Conservation (phyloP, 2,329 filamentous ascomycete genomes). For the Calonectria honghensis region DNA sequence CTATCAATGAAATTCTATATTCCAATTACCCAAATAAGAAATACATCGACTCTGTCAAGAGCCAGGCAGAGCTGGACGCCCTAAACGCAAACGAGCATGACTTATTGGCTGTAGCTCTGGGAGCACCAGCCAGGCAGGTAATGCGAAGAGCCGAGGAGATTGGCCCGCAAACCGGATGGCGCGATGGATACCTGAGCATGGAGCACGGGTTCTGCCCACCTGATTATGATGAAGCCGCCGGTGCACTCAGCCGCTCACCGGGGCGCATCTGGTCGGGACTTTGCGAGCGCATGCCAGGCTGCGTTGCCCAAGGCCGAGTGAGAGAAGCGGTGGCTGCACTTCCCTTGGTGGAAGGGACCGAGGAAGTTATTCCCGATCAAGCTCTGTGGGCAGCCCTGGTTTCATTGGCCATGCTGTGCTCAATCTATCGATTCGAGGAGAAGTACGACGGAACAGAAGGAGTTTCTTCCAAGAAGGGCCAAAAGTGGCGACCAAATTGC, state of each 20-base stretch:
- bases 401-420: slow-evolving; percentile 71
- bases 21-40: slow-evolving; percentile 64
- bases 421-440: slow-evolving; percentile 72
- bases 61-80: slow-evolving; percentile 65
- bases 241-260: slow-evolving; percentile 66
- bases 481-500: slow-evolving; percentile 59
- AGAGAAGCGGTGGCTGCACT: slow-evolving; percentile 69
- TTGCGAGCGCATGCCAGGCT: slow-evolving; percentile 72
- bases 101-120: slow-evolving; percentile 70
- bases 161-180: slow-evolving; percentile 70
- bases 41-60: slow-evolving; percentile 61
- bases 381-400: slow-evolving; percentile 73
- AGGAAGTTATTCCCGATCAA: slow-evolving; percentile 69
- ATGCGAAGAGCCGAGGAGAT: slow-evolving; percentile 72
- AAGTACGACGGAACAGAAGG: slow-evolving; percentile 71
- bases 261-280: slow-evolving; percentile 74
- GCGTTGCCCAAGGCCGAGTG: slow-evolving; percentile 69
- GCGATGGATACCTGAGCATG: slow-evolving; percentile 61
- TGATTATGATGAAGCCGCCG: slow-evolving; percentile 69
- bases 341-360: slow-evolving; percentile 68
- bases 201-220: slow-evolving; percentile 72
- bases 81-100: slow-evolving; percentile 69
- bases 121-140: slow-evolving; percentile 72
- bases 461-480: slow-evolving; percentile 60
- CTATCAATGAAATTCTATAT: slow-evolving; percentile 70